Conservation (phyloP, 2,329 filamentous ascomycete genomes). For the Penicillium vulpinum region DNA sequence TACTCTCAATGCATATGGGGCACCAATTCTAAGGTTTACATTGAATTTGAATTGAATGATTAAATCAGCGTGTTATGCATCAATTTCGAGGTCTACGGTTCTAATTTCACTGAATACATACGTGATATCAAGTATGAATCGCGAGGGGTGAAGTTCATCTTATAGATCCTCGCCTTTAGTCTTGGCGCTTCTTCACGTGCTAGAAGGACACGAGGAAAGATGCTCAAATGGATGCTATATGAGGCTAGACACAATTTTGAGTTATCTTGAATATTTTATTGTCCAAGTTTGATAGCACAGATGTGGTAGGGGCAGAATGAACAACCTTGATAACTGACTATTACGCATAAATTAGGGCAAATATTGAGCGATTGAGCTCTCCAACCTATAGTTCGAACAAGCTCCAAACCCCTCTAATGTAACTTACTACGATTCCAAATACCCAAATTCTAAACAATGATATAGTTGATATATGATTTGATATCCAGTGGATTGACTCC, state of each 20-base stretch:
- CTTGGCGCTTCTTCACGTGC: not conserved
- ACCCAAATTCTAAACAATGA: not conserved
- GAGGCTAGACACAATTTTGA: not conserved
- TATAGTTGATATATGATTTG: not conserved
- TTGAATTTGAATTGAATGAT: constrained; percentile 1
- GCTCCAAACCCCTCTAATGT: no score
- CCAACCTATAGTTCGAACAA: not conserved
- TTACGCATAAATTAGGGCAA: not conserved
- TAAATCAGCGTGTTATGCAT: not conserved
- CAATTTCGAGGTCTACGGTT: not conserved
- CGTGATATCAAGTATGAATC: not conserved
- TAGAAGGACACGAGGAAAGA: not conserved
- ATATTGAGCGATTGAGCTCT: not conserved
- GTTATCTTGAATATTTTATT: not conserved
- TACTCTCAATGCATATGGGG: constrained; percentile 30
- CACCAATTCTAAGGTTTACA: constrained; percentile 15
- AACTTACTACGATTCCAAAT: not conserved
- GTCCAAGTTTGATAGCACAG: no score
- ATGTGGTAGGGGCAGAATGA: not conserved
- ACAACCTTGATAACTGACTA: not conserved
- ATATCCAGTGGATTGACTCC: not conserved
- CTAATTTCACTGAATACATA: not conserved
- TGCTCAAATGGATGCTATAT: not conserved
- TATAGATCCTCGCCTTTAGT: not conserved
- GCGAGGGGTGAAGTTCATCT: not conserved